Conservation (phyloP, 768 basidiomycete species). For the Hericium erinaceus region DNA sequence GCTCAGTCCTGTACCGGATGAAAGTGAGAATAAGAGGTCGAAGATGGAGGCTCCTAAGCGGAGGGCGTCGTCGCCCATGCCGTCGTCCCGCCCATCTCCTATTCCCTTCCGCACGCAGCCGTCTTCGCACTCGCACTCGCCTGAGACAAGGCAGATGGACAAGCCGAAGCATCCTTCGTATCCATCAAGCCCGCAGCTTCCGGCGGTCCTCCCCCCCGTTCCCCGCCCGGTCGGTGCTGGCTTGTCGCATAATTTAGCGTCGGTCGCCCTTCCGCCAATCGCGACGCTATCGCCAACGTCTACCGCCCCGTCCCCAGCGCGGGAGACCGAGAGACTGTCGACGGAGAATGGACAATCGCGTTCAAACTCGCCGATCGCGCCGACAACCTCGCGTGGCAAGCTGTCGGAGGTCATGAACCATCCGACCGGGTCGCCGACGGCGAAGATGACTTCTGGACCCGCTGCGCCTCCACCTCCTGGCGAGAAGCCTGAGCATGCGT, state of each 20-base stretch:
- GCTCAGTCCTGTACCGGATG: constrained; percentile 55
- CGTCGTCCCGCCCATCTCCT: constrained; percentile 59
- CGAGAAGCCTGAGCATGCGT: not conserved
- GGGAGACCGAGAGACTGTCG: constrained; percentile 43
- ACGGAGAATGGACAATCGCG: constrained; percentile 32
- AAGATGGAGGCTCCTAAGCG: constrained; percentile 46
- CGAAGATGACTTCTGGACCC: constrained; percentile 31
- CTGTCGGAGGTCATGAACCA: constrained; percentile 42
- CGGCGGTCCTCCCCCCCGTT: constrained; percentile 61
- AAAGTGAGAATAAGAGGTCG: constrained; percentile 50
- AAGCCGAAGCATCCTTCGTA: constrained; percentile 16
- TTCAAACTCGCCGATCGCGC: constrained; percentile 20
- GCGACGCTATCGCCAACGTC: constrained; percentile 58
- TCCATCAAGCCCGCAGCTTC: constrained; percentile 44
- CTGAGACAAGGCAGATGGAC: constrained; percentile 46
- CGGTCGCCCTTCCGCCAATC: constrained; percentile 60
- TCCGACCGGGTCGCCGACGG: constrained; percentile 33
- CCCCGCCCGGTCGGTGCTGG: constrained; percentile 61
- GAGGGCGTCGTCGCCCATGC: constrained; percentile 45
- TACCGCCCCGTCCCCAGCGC: constrained; percentile 41
- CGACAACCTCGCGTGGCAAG: constrained; percentile 46
- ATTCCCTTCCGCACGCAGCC: constrained; percentile 68
- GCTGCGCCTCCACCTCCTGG: constrained; percentile 40
- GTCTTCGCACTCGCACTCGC: constrained; percentile 51
- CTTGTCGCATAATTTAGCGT: constrained; percentile 29